A percentile compares a stretch with the other conserved stretches of the same genome.
phyloP scores from a whole-genome alignment of 176 grass and related monocot genomes.

The Carex littledalei region DNA sequence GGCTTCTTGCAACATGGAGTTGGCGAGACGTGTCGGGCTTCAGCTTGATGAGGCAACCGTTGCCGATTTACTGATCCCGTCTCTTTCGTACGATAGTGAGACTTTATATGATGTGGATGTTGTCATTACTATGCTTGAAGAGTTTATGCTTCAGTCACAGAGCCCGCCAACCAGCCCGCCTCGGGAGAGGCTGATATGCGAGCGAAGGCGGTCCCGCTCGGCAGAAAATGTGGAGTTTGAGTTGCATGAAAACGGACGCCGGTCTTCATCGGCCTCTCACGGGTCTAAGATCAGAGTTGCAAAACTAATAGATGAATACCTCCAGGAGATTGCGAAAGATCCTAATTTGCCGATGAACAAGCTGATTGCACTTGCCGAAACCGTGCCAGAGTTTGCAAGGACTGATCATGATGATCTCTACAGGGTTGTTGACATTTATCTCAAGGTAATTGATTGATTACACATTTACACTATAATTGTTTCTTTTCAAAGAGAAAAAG shows the following conservation, averaged over 20 bases:
- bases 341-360: conserved; percentile 67
- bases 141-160: conserved; percentile 62
- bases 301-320: conserved; percentile 64
- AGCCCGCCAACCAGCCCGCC: conserved; percentile 49
- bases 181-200: conserved; percentile 18
- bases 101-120: conserved; percentile 63
- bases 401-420: conserved; percentile 82
- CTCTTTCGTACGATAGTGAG: conserved; percentile 33
- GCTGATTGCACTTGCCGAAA: conserved; percentile 67
- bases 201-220: conserved; percentile 67
- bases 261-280: conserved; percentile 66
- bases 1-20: conserved; percentile 47
- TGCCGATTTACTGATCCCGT: conserved; percentile 66
- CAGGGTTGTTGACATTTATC: conserved; percentile 82
- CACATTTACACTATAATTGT: not conserved
- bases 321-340: conserved; percentile 57
- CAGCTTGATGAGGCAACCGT: conserved; percentile 71
- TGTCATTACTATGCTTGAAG: conserved; percentile 54
- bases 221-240: conserved; percentile 82
- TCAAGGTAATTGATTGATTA: conserved; percentile 41
- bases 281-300: conserved; percentile 53
- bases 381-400: conserved; percentile 60
- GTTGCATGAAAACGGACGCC: conserved; percentile 36
- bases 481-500: not conserved
- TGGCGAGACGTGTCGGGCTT: conserved; percentile 47